Conservation (phyloP, 306 rosid genomes). For the Lathyrus aphaca region DNA sequence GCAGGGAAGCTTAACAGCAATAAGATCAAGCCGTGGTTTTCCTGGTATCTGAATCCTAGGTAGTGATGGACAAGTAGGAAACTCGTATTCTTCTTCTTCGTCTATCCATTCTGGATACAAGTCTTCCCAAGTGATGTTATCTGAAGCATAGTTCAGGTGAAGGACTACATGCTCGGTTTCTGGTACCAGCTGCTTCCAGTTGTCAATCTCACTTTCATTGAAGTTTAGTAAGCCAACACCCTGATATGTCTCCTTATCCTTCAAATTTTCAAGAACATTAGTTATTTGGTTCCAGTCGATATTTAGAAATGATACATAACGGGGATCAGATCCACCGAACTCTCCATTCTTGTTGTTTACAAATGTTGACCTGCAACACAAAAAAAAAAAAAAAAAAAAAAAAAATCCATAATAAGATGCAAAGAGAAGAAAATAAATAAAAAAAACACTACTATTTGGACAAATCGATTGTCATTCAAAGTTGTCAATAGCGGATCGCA, state of each 20-base stretch:
- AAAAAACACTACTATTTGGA: not conserved
- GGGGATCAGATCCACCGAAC: conserved; percentile 49
- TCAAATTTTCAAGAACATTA: conserved; percentile 50
- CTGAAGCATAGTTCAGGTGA: conserved; percentile 51
- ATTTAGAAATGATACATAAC: conserved; percentile 55
- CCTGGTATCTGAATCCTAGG: conserved; percentile 66
- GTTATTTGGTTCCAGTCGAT: conserved; percentile 75
- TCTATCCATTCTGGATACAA: conserved; percentile 96
- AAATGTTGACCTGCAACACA: conserved; percentile 51
- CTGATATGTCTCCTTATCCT: conserved; percentile 56
- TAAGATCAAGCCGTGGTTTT: conserved; percentile 75
- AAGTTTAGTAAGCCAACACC: conserved; percentile 87
- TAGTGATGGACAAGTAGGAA: conserved; percentile 80
- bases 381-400: not conserved
- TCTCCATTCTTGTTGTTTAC: conserved; percentile 44
- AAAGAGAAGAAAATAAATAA: not conserved
- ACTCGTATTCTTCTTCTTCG: conserved; percentile 85
- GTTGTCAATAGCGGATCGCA: not conserved
- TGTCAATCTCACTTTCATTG: conserved; percentile 66
- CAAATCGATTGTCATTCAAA: conserved; percentile 1
- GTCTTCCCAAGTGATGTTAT: conserved; percentile 69
- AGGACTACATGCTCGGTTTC: conserved; percentile 66
- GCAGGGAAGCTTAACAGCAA: conserved; percentile 89
- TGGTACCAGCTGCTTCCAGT: conserved; percentile 74
- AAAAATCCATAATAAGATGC: conserved; percentile 9